Percentiles rank a stretch among this genome's conserved stretches.
These are phyloP conservation scores for Puccinia triticina DNA, from an alignment of 1,284 basidiomycete genomes.

Conservation along the genomic window DNA sequence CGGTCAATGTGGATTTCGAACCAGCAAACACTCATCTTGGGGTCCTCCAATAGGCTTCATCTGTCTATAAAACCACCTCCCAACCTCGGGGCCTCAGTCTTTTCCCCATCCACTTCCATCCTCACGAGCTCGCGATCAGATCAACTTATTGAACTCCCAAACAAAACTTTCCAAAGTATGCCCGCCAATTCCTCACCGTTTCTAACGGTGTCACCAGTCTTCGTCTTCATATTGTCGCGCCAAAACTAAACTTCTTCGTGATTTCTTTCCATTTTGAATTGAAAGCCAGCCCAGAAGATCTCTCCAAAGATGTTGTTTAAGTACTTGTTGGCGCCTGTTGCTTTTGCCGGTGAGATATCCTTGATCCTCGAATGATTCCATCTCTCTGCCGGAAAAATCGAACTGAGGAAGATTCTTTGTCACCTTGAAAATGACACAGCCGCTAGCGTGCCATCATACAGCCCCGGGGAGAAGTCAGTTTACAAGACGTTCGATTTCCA, in stretches of 20 bases:
- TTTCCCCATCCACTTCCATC: not conserved
- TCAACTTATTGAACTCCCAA: not conserved
- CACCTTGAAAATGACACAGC: not conserved
- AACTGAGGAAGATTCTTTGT: not conserved
- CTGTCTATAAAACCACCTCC: not conserved
- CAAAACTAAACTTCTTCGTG: not conserved
- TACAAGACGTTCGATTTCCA: not conserved
- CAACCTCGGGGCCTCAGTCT: not conserved
- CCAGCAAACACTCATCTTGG: not conserved
- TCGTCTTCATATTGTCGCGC: not conserved
- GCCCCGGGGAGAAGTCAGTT: not conserved
- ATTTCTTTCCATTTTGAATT: not conserved
- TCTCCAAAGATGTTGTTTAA: constrained; percentile 12
- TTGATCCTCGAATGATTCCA: not conserved
- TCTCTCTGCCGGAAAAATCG: too few relatives aligned
- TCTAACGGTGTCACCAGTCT: not conserved
- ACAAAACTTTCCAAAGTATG: constrained; percentile 1
- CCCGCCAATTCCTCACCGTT: not conserved
- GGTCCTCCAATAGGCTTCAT: not conserved
- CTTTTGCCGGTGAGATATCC: constrained; percentile 8
- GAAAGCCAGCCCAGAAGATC: not conserved
- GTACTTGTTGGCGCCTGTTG: constrained; percentile 20
- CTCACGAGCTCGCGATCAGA: not conserved
- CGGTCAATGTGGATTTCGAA: not conserved
- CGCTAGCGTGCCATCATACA: not conserved